Evolutionary conservation across 164 flowering plant genomes (phyloP).

Genomic region (Berberis thunbergii): DNA sequence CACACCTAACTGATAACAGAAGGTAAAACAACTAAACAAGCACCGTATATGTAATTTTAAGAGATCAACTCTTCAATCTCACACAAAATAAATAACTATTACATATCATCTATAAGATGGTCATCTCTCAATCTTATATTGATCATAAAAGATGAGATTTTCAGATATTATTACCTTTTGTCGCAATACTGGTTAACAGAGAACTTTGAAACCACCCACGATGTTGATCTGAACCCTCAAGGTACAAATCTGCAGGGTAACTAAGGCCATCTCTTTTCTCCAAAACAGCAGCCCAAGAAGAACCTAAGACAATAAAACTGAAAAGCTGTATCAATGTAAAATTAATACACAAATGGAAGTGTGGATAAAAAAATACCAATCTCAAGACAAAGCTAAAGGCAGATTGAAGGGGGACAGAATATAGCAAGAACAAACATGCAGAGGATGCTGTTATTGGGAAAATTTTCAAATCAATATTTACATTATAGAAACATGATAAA

Average conservation of each 20-base stretch:
- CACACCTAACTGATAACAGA: no score
- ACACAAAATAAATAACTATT: no score
- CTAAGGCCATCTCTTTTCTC: conserved; percentile 52
- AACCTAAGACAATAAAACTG: conserved; percentile 37
- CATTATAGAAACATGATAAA: no score
- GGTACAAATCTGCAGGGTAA: conserved; percentile 90
- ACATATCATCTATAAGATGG: no score
- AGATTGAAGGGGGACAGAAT: no score
- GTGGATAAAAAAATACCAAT: background rate
- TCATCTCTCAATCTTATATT: no score
- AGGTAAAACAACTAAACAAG: no score
- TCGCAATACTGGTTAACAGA: conserved; percentile 79
- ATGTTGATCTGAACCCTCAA: conserved; percentile 98
- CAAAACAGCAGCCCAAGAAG: conserved; percentile 98
- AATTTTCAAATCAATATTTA: no score
- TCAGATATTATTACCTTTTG: conserved; percentile 40
- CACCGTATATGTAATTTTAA: no score
- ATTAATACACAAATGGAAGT: background rate
- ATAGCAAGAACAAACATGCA: no score
- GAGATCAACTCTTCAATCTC: no score
- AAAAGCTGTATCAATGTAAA: background rate
- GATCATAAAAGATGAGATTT: no score
- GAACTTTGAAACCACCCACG: conserved; percentile 99
- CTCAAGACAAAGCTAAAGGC: background rate
- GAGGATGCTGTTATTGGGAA: background rate